phyloP scores from a whole-genome alignment of 2,329 filamentous ascomycete species.

The Massarina eburnea region DNA sequence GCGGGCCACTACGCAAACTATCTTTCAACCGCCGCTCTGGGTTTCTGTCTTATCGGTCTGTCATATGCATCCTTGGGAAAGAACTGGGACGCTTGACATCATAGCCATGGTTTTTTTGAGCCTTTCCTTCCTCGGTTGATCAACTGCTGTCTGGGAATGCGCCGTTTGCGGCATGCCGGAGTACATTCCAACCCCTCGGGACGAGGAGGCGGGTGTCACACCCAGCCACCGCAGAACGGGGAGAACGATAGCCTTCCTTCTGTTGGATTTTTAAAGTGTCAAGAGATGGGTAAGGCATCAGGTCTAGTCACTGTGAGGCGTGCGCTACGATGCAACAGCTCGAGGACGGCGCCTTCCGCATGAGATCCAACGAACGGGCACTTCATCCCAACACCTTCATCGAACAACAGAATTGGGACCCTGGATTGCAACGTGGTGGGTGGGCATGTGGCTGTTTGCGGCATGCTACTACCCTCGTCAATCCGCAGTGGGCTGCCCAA shows the following conservation, averaged over 20 bases:
- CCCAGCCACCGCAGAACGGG: slow-evolving; percentile 2
- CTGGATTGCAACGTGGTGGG: slow-evolving; percentile 21
- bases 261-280: slow-evolving; percentile 7
- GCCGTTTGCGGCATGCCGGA: slow-evolving; percentile 15
- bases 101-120: neutral
- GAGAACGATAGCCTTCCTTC: no score
- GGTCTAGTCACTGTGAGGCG: neutral
- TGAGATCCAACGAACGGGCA: neutral
- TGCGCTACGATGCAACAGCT: neutral
- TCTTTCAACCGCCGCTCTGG: slow-evolving; percentile 22
- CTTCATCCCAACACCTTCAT: neutral
- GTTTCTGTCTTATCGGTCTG: slow-evolving; percentile 14
- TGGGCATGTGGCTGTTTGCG: slow-evolving; percentile 28
- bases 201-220: neutral
- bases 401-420: neutral
- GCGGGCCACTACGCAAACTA: no score
- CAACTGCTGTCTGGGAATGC: neutral
- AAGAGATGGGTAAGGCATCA: neutral
- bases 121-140: neutral
- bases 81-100: neutral
- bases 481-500: slow-evolving; percentile 25
- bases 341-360: neutral
- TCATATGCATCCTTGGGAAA: slow-evolving; percentile 6
- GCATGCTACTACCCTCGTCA: slow-evolving; percentile 24
- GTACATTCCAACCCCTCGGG: slow-evolving; percentile 10